Conservation (phyloP, 768 basidiomycete species). For the Phallus indusiatus region DNA sequence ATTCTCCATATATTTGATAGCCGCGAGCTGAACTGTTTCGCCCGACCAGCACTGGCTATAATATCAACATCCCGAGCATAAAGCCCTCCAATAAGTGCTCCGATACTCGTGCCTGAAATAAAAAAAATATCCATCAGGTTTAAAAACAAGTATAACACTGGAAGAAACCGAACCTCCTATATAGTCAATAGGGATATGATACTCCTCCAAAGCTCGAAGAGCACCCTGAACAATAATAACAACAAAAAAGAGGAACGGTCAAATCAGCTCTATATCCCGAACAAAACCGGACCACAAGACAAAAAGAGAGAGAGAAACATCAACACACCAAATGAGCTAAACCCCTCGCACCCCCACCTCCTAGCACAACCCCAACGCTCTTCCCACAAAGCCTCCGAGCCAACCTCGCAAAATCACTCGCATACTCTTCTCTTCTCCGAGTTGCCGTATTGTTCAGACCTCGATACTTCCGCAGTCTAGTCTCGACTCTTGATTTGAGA, state of each 20-base stretch:
- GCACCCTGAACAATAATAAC: slow-evolving; percentile 69
- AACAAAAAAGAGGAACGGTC: slow-evolving; percentile 14
- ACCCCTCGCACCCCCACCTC: slow-evolving; percentile 97
- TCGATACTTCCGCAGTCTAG: slow-evolving; percentile 80
- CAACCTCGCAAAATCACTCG: slow-evolving; percentile 86
- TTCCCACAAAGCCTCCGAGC: slow-evolving; percentile 88
- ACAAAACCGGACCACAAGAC: background rate
- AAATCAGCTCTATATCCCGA: too few relatives aligned
- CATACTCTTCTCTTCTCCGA: slow-evolving; percentile 70
- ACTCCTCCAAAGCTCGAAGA: slow-evolving; percentile 85
- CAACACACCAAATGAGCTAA: slow-evolving; percentile 52
- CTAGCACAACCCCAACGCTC: slow-evolving; percentile 88
- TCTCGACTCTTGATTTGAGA: slow-evolving; percentile 87
- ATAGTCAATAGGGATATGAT: slow-evolving; percentile 88
- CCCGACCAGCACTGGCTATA: slow-evolving; percentile 71
- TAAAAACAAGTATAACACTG: background rate
- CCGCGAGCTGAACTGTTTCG: slow-evolving; percentile 78
- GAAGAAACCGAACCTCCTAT: slow-evolving; percentile 52
- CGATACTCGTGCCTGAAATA: slow-evolving; percentile 70
- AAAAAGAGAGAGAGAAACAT: background rate
- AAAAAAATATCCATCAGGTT: slow-evolving; percentile 6
- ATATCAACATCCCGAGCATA: slow-evolving; percentile 94
- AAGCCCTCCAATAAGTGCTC: slow-evolving; percentile 84
- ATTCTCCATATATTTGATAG: slow-evolving; percentile 95
- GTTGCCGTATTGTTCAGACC: slow-evolving; percentile 49